A percentile compares a stretch with the other conserved stretches of the same genome.
These are phyloP conservation scores for Globisporangium uncinulatum DNA, from an alignment of 352 stramenopile species.

Conservation along the genomic window DNA sequence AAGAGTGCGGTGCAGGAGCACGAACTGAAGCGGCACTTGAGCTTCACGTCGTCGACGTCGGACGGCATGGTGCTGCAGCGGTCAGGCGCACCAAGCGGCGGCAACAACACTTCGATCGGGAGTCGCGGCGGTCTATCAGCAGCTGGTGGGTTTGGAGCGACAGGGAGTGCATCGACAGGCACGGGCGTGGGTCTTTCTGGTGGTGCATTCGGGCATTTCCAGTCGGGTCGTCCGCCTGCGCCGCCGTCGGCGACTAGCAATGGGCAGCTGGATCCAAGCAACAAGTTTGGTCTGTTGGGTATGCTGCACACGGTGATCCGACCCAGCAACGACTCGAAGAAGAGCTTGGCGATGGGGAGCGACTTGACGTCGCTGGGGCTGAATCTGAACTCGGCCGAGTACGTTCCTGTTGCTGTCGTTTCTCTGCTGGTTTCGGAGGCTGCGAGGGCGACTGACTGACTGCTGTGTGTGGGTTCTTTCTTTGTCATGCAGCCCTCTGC, in stretches of 20 bases:
- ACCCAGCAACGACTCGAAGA: slow-evolving; percentile 57
- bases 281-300: slow-evolving; percentile 73
- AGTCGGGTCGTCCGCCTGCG: slow-evolving; percentile 16
- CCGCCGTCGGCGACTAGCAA: slow-evolving; percentile 16
- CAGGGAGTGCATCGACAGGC: slow-evolving; percentile 16
- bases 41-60: slow-evolving; percentile 61
- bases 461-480: slow-evolving; percentile 1
- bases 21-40: slow-evolving; percentile 62
- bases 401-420: slow-evolving; percentile 15
- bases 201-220: slow-evolving; percentile 55
- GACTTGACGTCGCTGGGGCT: slow-evolving; percentile 79
- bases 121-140: slow-evolving; percentile 20
- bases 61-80: slow-evolving; percentile 54
- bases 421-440: not conserved
- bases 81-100: slow-evolving; percentile 28
- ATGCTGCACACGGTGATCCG: slow-evolving; percentile 81
- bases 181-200: slow-evolving; percentile 47
- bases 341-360: slow-evolving; percentile 71
- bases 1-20: slow-evolving; percentile 40
- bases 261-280: slow-evolving; percentile 57
- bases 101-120: slow-evolving; percentile 56
- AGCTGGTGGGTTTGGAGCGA: slow-evolving; percentile 3
- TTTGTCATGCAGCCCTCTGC: slow-evolving; percentile 38
- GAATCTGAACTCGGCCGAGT: slow-evolving; percentile 84
- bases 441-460: not conserved